These are phyloP conservation scores for Saccharomycopsis javanensis DNA, from an alignment of 805 yeast genomes.

Conservation along the genomic window DNA sequence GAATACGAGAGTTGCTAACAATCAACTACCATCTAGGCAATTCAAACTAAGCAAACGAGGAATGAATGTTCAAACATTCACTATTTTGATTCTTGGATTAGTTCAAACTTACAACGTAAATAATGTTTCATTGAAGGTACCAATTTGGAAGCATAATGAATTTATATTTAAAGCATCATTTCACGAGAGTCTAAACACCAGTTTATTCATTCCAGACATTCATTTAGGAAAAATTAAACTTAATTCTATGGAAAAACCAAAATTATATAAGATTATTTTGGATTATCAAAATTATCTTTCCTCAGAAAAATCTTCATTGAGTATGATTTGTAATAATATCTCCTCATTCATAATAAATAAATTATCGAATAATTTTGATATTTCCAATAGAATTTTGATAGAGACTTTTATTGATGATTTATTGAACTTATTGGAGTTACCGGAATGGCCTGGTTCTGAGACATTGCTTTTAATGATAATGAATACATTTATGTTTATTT, in stretches of 20 bases:
- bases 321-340: conserved; percentile 14
- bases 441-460: conserved; percentile 59
- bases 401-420: conserved; percentile 53
- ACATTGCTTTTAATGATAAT: conserved; percentile 37
- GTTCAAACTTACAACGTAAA: conserved; percentile 31
- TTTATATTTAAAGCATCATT: conserved; percentile 13
- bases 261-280: conserved; percentile 21
- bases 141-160: conserved; percentile 6
- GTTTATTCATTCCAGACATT: conserved; percentile 14
- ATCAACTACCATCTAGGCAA: conserved; percentile 33
- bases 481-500: conserved; percentile 32
- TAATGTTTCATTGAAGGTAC: conserved; percentile 19
- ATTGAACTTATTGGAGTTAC: conserved; percentile 35
- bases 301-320: conserved; percentile 20
- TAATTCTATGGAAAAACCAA: conserved; percentile 15
- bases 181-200: conserved; percentile 13
- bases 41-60: conserved; percentile 35
- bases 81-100: conserved; percentile 36
- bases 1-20: conserved; percentile 32
- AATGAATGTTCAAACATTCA: conserved; percentile 37
- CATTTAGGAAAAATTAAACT: conserved; percentile 16
- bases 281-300: conserved; percentile 20
- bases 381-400: conserved; percentile 29
- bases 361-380: conserved; percentile 27
- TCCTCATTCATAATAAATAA: conserved; percentile 24